Conservation (phyloP, 306 rosid genomes). For the Acacia crassicarpa region DNA sequence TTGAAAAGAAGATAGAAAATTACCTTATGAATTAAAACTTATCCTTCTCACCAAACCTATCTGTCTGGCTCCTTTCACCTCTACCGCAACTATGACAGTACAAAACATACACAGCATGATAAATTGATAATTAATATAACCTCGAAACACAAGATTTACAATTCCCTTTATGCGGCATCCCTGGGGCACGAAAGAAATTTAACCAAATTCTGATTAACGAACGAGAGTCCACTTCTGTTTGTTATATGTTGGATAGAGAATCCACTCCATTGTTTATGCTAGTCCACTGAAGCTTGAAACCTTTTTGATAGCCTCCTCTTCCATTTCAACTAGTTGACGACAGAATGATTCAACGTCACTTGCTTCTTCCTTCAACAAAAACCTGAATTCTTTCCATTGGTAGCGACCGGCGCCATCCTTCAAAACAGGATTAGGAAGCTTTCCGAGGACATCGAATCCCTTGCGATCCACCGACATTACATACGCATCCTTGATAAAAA, state of each 20-base stretch:
- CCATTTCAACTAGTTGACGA: slow-evolving; percentile 78
- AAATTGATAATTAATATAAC: neutral
- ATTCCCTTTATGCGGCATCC: neutral
- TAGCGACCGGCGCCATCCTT: slow-evolving; percentile 52
- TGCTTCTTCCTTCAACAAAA: slow-evolving; percentile 65
- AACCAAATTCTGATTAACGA: neutral
- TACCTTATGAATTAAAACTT: neutral
- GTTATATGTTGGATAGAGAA: too few species aligned
- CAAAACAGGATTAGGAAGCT: slow-evolving; percentile 42
- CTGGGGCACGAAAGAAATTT: neutral
- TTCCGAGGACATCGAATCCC: slow-evolving; percentile 80
- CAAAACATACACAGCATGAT: neutral
- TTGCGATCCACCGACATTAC: slow-evolving; percentile 65
- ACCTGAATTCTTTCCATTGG: slow-evolving; percentile 79
- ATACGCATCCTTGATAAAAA: slow-evolving; percentile 68
- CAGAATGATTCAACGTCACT: slow-evolving; percentile 62
- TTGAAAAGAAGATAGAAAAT: neutral
- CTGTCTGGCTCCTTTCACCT: neutral
- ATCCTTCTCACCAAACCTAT: neutral
- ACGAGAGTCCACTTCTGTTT: neutral
- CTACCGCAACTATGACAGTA: neutral
- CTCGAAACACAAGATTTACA: neutral
- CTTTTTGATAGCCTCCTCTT: slow-evolving; percentile 65
- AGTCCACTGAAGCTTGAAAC: slow-evolving; percentile 73
- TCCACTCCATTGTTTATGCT: slow-evolving; percentile 10